A percentile compares a stretch with the other conserved stretches of the same genome.
Evolutionary conservation across 257 asterid species (phyloP).

Genomic region (Solanum peruvianum): DNA sequence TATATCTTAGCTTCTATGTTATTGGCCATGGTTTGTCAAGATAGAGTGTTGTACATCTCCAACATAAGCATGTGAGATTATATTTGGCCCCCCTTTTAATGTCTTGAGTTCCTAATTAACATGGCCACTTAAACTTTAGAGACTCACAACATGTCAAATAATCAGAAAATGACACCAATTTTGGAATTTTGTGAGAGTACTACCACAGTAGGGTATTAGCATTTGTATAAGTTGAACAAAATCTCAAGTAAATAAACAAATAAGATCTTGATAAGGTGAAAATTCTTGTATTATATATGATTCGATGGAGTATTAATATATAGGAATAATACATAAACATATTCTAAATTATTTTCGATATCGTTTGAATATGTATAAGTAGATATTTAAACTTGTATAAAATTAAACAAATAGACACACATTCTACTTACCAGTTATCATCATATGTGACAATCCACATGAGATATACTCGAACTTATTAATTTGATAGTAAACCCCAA

Average conservation of each 20-base stretch:
- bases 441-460: too few relatives aligned
- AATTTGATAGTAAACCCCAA: too few relatives aligned
- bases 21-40: background rate
- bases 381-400: background rate
- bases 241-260: background rate
- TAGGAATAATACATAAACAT: background rate
- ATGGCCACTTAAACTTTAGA: background rate
- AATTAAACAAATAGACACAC: background rate
- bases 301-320: background rate
- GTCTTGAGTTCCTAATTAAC: background rate
- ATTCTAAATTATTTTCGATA: too few relatives aligned
- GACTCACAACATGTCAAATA: background rate
- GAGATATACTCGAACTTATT: too few relatives aligned
- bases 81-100: background rate
- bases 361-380: too few relatives aligned
- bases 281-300: background rate
- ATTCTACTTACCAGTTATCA: too few relatives aligned
- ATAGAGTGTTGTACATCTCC: background rate
- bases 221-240: background rate
- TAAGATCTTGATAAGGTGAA: background rate
- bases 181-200: background rate
- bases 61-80: background rate
- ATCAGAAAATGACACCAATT: background rate
- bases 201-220: background rate
- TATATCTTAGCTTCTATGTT: background rate